Evolutionary conservation across 2,329 filamentous ascomycete genomes (phyloP), one percentile per base, ranked within the genome.

Genomic region (Daldinia sp.): DNA sequence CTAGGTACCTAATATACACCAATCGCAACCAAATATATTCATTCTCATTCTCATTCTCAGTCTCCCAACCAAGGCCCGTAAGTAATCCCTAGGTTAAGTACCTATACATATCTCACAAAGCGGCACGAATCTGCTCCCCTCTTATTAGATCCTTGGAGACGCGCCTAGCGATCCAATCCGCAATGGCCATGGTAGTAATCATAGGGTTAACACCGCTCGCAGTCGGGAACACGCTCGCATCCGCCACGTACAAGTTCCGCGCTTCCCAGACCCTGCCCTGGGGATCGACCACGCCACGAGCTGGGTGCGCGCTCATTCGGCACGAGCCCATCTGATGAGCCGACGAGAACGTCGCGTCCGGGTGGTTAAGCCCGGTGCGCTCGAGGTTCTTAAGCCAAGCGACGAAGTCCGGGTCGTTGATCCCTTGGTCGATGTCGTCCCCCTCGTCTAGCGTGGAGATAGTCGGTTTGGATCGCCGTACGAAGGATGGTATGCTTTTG

Each of bases 321-420:
- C 90, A 93, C 9, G 88, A 88, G 23, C 92, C 90, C 92, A 94
- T 94, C 81, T 94, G 92, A 79, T 95, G 92, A 18, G 92, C 92
- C n/a, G 89, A 91, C 33, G 84, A 81, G 74, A 88, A 92, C n/a
- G 81, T 77, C 23, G 84, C 82, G 33, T 84, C 81, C 0, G 87
- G 86, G 18, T 84, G 82, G 65, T 80, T 81, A 55, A 85, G 85
- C 42, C 85, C 84, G 20, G 87, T 80, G 39, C 75, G 76, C 62
- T 84, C 79, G 12, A 90, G 67, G 58, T 81, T 77, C 5, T 78
- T 76, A 2, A 92, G 79, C 91, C 91, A 94, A 6, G 82, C 80
- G 33, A 82, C 81, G 79, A 94, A 93, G 1, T 77, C 79, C 1
- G 84, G 79, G 72, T 92, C 88, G 41, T 86, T 87, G 72, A 89